Conservation (phyloP, 192 early-diverging fungal genomes). For the Dissophora globulifera region DNA sequence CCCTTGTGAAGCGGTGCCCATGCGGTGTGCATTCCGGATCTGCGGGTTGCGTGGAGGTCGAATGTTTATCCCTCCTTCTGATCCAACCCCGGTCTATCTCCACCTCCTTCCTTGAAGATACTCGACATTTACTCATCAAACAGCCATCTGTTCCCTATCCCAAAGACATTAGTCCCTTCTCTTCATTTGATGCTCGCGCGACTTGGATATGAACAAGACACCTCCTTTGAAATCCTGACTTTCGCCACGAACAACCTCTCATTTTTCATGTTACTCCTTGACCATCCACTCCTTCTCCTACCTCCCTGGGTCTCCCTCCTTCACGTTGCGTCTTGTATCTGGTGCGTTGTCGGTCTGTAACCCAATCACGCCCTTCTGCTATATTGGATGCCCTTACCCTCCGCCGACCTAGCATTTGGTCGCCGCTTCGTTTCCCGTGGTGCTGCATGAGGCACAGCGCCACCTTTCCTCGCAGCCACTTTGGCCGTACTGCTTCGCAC, state of each 20-base stretch:
- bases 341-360: constrained; percentile 27
- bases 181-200: background rate
- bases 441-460: background rate
- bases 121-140: too few relatives aligned
- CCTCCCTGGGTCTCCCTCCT: constrained; percentile 14
- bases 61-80: background rate
- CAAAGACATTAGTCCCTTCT: background rate
- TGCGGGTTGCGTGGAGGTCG: too few relatives aligned
- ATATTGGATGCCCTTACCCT: too few relatives aligned
- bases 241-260: background rate
- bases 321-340: constrained; percentile 1
- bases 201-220: background rate
- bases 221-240: constrained; percentile 4
- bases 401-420: too few relatives aligned
- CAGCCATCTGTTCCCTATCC: background rate
- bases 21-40: too few relatives aligned
- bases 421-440: too few relatives aligned
- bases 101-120: background rate
- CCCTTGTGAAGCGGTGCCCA: too few relatives aligned
- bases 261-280: background rate
- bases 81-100: constrained; percentile 1
- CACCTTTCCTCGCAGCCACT: too few relatives aligned
- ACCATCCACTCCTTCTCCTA: constrained; percentile 3
- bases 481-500: background rate
- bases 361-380: constrained; percentile 10